Evolutionary conservation across 2,329 filamentous ascomycete species (phyloP), one percentile per base, ranked within the genome.

Genomic region (Fusarium paranaense): DNA sequence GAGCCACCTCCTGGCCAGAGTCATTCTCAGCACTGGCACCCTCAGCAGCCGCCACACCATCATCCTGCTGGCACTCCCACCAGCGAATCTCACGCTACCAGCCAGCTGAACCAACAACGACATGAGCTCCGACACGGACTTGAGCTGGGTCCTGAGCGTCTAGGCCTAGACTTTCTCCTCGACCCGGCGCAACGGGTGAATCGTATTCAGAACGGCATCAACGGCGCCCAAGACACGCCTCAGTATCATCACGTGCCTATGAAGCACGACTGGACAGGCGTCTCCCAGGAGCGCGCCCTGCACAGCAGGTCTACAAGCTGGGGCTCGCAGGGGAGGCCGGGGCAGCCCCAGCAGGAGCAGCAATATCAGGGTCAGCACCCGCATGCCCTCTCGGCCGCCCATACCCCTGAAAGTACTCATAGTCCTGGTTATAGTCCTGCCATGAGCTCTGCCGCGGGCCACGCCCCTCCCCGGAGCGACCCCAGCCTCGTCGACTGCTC

Each of bases 81-180:
- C 52, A 76, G 37, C 16, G 72, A 79, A 32, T 54, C 67, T 6
- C 66, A 75, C 16, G 63, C 73, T 33, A 72, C 65, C 25, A 62
- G 35, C 7, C 79, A 81, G 68, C 80, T 85, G 63, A 85, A 80
- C 71, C 87, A 87, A 77, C 88, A 89, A 74, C 85, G 85, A 8
- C 83, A 87, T 33, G 85, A 87, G 22, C 82, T 87, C 59, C 81
- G 85, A 20, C 89, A 91, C 66, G 87, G 87, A 42, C 80, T 93
- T 2, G 89, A 92, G 42, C 83, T 93, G 67, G 88, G 88, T 4
- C 85, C 88, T 1, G 93, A 95, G 78, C 88, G 91, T 56, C 86
- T 95, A 10, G 92, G 91, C 7, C 88, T 97, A 35, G 92, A 91
- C 66, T 95, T 95, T 75, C 85, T 97, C 2, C 86, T 96, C 1